Evolutionary conservation across 345 rosid genomes (phyloP), one percentile per base, ranked within the genome.

Genomic region (Salix exigua): DNA sequence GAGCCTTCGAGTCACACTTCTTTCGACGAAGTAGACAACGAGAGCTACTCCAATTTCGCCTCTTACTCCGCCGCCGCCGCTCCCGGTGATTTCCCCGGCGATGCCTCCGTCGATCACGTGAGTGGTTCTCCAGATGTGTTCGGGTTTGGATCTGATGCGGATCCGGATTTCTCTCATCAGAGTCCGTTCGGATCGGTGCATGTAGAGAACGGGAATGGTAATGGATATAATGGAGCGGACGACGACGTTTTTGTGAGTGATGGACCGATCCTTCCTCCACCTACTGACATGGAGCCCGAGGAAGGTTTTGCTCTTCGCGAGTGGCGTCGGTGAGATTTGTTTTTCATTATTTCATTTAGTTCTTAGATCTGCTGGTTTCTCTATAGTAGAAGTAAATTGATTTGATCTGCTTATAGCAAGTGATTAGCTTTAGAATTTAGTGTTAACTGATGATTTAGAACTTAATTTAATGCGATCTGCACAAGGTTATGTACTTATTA

Each of bases 241-340:
- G 88, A 81, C 16, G 82, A 74, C 60, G 44, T 86, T 17, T 91
- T 91, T 75, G 76, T 71, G 63, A 73, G 89, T 13, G 93, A 88
- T 75, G 96, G 92, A 2, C 93, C 93, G 19, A 70, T 91, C 73
- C 93, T 91, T 76, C 96, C 93, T 63, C 90, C 92, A 26, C 96
- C 92, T 18, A 33, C 72, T 53, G 93, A 91, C 76, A 84, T 91
- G 93, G 84, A 71, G 78, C 76, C 88, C 2, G 96, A 91, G 78
- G 91, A 88, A 83, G 94, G 93, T 14, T 81, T 66, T 51, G 89
- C 87, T 64, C 87, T 91, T 61, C 92, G 92, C 38, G 94, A 91
- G 78, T 91, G 96, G 96, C 90, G 96, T 38, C 91, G 92, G 96
- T 91, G 66, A 89, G 92, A 53, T 40, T 64, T 66, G 66, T 30